These are phyloP conservation scores for Lipomyces lipofer DNA, from an alignment of 805 yeast species.

Conservation along the genomic window DNA sequence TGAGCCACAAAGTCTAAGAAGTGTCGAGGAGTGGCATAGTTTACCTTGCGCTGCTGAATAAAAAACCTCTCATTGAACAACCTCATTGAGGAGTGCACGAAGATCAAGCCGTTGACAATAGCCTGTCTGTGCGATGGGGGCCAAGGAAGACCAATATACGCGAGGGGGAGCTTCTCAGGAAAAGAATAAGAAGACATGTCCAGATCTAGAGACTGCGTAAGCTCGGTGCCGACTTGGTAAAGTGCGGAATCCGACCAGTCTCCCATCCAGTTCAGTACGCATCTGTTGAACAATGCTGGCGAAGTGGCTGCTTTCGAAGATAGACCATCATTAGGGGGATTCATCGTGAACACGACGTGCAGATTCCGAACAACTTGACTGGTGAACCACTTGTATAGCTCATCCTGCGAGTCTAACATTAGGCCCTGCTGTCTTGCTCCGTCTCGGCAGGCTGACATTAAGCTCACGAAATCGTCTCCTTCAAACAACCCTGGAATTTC, in stretches of 20 bases:
- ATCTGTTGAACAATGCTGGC: constrained; percentile 86
- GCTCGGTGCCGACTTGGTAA: constrained; percentile 49
- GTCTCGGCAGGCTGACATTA: constrained; percentile 58
- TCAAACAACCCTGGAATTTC: constrained; percentile 88
- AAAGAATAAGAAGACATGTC: constrained; percentile 48
- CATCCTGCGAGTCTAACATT: constrained; percentile 65
- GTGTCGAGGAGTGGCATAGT: constrained; percentile 51
- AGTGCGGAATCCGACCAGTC: constrained; percentile 64
- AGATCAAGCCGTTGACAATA: constrained; percentile 49
- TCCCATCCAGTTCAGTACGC: constrained; percentile 88
- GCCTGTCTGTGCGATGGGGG: constrained; percentile 46
- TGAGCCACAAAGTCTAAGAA: constrained; percentile 52
- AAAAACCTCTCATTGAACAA: constrained; percentile 17
- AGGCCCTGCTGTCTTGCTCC: constrained; percentile 62
- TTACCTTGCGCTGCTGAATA: constrained; percentile 10
- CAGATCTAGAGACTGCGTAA: constrained; percentile 52
- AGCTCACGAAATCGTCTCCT: constrained; percentile 60
- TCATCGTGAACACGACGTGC: constrained; percentile 79
- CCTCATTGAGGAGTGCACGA: constrained; percentile 45
- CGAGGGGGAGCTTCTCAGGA: constrained; percentile 38
- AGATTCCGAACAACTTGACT: constrained; percentile 65
- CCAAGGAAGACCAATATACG: constrained; percentile 21
- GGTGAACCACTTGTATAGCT: constrained; percentile 73
- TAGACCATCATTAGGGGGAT: constrained; percentile 48
- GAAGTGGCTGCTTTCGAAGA: constrained; percentile 60